These are phyloP conservation scores for Xylariaceae sp. DNA, from an alignment of 2,329 filamentous ascomycete species.

Conservation along the genomic window DNA sequence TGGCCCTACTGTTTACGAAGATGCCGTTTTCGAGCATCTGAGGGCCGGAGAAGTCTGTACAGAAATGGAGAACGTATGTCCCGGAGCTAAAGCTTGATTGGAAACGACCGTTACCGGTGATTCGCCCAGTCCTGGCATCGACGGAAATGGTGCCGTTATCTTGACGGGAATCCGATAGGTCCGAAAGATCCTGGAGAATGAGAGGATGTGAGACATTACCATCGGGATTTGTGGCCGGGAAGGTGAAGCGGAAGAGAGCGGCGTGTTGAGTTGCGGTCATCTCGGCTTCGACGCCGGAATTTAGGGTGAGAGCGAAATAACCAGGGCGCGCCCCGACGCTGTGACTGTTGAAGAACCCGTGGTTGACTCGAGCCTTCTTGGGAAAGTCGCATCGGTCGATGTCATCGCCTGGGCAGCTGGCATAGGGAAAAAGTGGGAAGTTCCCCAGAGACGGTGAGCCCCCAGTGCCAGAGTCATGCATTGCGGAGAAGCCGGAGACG, in stretches of 20 bases:
- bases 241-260: slow-evolving; percentile 68
- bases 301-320: slow-evolving; percentile 65
- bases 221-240: slow-evolving; percentile 47
- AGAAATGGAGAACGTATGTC: slow-evolving; percentile 63
- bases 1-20: slow-evolving; percentile 61
- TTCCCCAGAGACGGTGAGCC: slow-evolving; percentile 68
- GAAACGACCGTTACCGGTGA: slow-evolving; percentile 66
- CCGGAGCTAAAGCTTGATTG: slow-evolving; percentile 67
- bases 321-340: slow-evolving; percentile 63
- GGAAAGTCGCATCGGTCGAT: slow-evolving; percentile 65
- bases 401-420: slow-evolving; percentile 61
- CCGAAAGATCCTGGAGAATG: slow-evolving; percentile 66
- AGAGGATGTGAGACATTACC: slow-evolving; percentile 54
- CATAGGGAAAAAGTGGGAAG: slow-evolving; percentile 72
- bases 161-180: slow-evolving; percentile 63
- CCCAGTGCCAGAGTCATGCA: slow-evolving; percentile 63
- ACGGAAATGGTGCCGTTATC: slow-evolving; percentile 61
- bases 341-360: slow-evolving; percentile 50
- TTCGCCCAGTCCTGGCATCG: slow-evolving; percentile 57
- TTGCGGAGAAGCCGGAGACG: slow-evolving; percentile 58
- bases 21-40: slow-evolving; percentile 62
- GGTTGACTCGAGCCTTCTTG: slow-evolving; percentile 45
- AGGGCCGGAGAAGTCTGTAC: slow-evolving; percentile 66
- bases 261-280: slow-evolving; percentile 70
- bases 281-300: slow-evolving; percentile 61